Evolutionary conservation across 2,329 filamentous ascomycete genomes (phyloP).

Genomic region (Lizonia empirigonia): DNA sequence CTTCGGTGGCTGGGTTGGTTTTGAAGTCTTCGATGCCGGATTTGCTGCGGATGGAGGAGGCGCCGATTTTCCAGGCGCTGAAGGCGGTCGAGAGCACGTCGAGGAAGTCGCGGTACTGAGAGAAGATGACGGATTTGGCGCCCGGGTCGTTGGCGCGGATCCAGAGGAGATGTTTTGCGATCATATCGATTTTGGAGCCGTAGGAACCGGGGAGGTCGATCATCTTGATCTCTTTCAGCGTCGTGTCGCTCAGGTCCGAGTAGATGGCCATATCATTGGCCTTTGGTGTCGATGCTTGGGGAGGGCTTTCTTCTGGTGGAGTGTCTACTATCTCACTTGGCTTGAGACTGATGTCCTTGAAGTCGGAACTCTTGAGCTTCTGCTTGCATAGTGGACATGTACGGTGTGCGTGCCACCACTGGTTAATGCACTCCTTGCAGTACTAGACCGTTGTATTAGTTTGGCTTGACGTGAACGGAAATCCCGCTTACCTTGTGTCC

Average conservation of each 20-base stretch:
- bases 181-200: constrained; percentile 86
- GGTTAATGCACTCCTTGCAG: constrained; percentile 82
- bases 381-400: constrained; percentile 88
- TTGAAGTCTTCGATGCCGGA: constrained; percentile 78
- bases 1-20: constrained; percentile 73
- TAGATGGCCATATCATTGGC: constrained; percentile 66
- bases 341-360: constrained; percentile 85
- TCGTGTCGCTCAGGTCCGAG: constrained; percentile 71
- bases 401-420: constrained; percentile 76
- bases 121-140: constrained; percentile 92
- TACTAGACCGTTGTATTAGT: constrained; percentile 60
- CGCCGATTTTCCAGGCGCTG: constrained; percentile 71
- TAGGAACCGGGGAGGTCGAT: constrained; percentile 77
- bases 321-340: constrained; percentile 71
- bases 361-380: constrained; percentile 66
- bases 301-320: constrained; percentile 21
- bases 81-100: constrained; percentile 75
- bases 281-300: constrained; percentile 35
- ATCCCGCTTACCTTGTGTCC: constrained; percentile 64
- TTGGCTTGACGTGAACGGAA: neutral
- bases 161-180: constrained; percentile 77
- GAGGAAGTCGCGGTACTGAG: constrained; percentile 85
- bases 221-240: constrained; percentile 79
- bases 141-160: constrained; percentile 82
- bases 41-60: constrained; percentile 69